Base-by-base conservation (phyloP, 495 filamentous ascomycete genomes). In the Trichoderma orchidacearum region DNA sequence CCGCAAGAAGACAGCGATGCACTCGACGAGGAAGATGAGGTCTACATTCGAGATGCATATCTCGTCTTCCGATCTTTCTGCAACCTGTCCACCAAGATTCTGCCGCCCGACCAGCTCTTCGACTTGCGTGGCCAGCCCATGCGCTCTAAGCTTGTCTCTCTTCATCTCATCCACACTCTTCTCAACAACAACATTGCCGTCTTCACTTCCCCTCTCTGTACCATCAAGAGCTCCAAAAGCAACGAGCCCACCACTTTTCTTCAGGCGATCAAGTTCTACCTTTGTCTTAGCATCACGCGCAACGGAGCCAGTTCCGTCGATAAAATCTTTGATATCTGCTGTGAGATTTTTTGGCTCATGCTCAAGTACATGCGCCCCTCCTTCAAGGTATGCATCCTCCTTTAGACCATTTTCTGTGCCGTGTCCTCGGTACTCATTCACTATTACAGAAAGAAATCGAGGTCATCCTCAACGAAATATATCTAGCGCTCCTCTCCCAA, bases 291-390 rank as follows among this genome's bases (percentile, higher is more conserved):
- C 66, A 80, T 97, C 56, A 96, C 89, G 31, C 83, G 93, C 32
- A 99, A 99, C 68, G 94, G 90, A 50, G 87, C 92, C 8, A 96
- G 90, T 68, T 88, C 90, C 3, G 89, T 95, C 28, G 85, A 85
- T 56, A 80, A 79, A 60, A 88, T 99, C 0, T 99, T 96, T 69
- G 92, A 97, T 63, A 88, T 95, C 30, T 89, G 86, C 70, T 95
- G 90, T 63, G 94, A 97, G 69, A 95, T 97, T 5, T 97, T 99
- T 68, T 96, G 90, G 90, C 69, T 96, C 58, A 95, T 96, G 84
- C 69, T 96, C 5, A 94, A 90, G 65, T 80, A 92, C 69, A 89
- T 97, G 83, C 80, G 94, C 59, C 86, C 92, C 0, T 86, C 89
- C 67, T 86, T 97, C 68, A 98, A 97, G 83, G 86, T 88, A 36